These are phyloP conservation scores for Saccharomycopsis crataegensis DNA, from an alignment of 1,139 yeast species.

Conservation along the genomic window DNA sequence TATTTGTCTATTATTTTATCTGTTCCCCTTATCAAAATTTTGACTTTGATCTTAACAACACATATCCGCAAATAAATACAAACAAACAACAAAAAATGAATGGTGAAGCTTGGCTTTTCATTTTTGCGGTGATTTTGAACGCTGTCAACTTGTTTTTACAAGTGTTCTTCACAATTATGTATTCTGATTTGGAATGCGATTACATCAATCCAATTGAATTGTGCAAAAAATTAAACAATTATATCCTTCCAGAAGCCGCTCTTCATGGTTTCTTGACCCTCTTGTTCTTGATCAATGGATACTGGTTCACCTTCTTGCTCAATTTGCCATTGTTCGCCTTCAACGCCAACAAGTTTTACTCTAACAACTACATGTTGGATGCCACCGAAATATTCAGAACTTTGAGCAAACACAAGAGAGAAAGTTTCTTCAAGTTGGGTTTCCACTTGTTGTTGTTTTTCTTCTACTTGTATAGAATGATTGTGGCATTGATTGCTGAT, in stretches of 20 bases:
- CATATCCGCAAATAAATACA: neutral
- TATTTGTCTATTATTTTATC: no score
- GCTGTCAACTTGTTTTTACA: slow-evolving; percentile 84
- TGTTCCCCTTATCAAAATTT: neutral
- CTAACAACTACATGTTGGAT: slow-evolving; percentile 81
- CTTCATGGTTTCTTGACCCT: slow-evolving; percentile 69
- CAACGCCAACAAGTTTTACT: slow-evolving; percentile 66
- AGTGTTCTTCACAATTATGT: slow-evolving; percentile 89
- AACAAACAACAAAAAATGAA: slow-evolving; percentile 10
- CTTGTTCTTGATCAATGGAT: slow-evolving; percentile 77
- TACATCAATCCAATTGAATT: slow-evolving; percentile 95
- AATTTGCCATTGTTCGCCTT: slow-evolving; percentile 82
- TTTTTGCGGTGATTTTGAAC: slow-evolving; percentile 78
- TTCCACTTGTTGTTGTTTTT: slow-evolving; percentile 89
- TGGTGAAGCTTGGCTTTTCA: slow-evolving; percentile 41
- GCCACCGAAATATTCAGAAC: slow-evolving; percentile 98
- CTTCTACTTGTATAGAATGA: slow-evolving; percentile 94
- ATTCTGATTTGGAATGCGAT: slow-evolving; percentile 90
- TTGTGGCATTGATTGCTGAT: slow-evolving; percentile 82
- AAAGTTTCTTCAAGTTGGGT: slow-evolving; percentile 82
- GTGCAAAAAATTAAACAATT: slow-evolving; percentile 85
- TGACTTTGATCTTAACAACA: neutral
- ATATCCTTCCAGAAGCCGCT: slow-evolving; percentile 86
- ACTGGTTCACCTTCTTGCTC: slow-evolving; percentile 84
- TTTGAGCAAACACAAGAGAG: slow-evolving; percentile 86